phyloP scores from a whole-genome alignment of 306 rosid species.

The Dryas alaskensis region DNA sequence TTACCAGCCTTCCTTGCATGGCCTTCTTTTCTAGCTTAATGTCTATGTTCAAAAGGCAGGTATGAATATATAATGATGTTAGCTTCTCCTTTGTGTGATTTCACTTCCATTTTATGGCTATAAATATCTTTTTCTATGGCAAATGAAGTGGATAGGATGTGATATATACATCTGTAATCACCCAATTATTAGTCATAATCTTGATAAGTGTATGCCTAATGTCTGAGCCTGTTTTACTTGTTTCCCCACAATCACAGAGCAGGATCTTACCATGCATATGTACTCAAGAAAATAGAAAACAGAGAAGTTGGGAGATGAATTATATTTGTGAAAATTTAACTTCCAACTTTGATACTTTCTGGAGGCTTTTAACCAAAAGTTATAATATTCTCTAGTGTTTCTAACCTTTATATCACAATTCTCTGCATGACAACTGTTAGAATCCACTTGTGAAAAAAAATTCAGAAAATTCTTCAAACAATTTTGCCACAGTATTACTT shows the following conservation, averaged over 20 bases:
- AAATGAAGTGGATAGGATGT: not conserved
- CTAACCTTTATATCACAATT: no score
- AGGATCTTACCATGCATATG: not conserved
- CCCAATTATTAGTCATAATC: no score
- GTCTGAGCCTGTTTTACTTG: no score
- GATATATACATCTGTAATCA: no score
- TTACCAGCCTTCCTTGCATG: slow-evolving; percentile 60
- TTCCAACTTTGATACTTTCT: not conserved
- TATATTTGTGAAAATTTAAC: not conserved
- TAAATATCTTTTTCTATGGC: not conserved
- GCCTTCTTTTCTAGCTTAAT: slow-evolving; percentile 32
- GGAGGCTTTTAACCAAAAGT: no score
- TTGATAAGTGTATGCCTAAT: no score
- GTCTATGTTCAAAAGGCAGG: not conserved
- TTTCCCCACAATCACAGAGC: not conserved
- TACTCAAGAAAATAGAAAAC: not conserved
- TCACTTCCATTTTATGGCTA: not conserved
- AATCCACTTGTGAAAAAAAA: no score
- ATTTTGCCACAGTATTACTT: not conserved
- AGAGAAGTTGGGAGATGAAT: not conserved
- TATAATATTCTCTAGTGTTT: no score
- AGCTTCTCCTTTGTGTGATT: not conserved
- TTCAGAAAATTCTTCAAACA: not conserved
- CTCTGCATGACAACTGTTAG: no score
- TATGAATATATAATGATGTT: not conserved